A percentile compares a stretch with the other conserved stretches of the same genome.
These are phyloP conservation scores for Petrea volubilis DNA, from an alignment of 257 asterid species.

Conservation along the genomic window DNA sequence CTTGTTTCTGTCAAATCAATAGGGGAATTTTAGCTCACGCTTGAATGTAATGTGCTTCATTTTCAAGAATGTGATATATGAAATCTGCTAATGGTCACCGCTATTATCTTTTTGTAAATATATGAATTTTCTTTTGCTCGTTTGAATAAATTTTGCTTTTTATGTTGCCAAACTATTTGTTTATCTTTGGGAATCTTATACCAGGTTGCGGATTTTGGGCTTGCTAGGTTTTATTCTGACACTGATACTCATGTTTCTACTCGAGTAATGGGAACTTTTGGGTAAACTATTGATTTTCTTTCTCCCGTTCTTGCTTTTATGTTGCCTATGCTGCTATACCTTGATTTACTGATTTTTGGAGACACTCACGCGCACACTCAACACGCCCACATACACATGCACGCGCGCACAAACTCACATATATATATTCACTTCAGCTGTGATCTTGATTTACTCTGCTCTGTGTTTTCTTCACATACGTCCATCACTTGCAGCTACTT, in stretches of 20 bases:
- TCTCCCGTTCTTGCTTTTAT: slow-evolving; percentile 2
- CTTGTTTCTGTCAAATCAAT: not conserved
- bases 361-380: too few relatives aligned
- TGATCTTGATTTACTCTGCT: not conserved
- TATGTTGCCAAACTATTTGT: not conserved
- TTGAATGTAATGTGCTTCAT: not conserved
- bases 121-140: not conserved
- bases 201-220: slow-evolving; percentile 98
- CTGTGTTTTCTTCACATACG: not conserved
- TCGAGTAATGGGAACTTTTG: slow-evolving; percentile 95
- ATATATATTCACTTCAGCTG: not conserved
- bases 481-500: slow-evolving; percentile 58
- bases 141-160: not conserved
- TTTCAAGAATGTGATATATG: not conserved
- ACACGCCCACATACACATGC: too few relatives aligned
- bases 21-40: not conserved
- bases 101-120: not conserved
- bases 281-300: slow-evolving; percentile 44
- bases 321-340: too few relatives aligned
- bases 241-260: slow-evolving; percentile 90
- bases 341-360: too few relatives aligned
- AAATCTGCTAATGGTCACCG: too few relatives aligned
- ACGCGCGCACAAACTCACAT: too few relatives aligned
- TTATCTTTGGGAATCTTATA: slow-evolving; percentile 15
- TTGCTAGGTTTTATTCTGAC: slow-evolving; percentile 79